A percentile compares a stretch with the other conserved stretches of the same genome.
phyloP scores from a whole-genome alignment of 257 asterid genomes.

The Vinca minor region DNA sequence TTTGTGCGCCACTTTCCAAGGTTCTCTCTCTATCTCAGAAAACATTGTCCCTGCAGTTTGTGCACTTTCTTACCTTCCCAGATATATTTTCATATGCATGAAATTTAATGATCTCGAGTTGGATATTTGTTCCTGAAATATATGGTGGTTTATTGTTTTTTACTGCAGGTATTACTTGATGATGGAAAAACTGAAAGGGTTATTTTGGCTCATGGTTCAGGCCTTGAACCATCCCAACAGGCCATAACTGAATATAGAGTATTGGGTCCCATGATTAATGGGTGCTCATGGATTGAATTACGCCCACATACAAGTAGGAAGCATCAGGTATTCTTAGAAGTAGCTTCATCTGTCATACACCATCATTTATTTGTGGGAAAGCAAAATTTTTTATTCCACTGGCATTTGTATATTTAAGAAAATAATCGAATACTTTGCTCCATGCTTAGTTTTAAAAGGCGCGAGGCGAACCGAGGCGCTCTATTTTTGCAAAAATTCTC shows the following conservation, averaged over 20 bases:
- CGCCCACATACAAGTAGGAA: constrained; percentile 67
- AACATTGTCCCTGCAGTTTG: neutral
- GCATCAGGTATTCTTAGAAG: constrained; percentile 58
- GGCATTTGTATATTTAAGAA: too few relatives aligned
- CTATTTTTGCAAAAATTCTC: too few relatives aligned
- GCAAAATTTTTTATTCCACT: neutral
- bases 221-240: constrained; percentile 78
- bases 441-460: too few relatives aligned
- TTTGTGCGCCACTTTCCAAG: constrained; percentile 73
- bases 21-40: constrained; percentile 23
- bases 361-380: neutral
- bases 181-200: constrained; percentile 84
- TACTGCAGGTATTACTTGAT: constrained; percentile 62
- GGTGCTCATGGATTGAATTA: constrained; percentile 93
- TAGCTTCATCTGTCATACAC: neutral
- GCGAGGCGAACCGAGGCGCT: too few relatives aligned
- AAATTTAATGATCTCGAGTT: neutral
- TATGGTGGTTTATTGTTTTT: constrained; percentile 5
- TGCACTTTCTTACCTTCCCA: neutral
- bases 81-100: neutral
- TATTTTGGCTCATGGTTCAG: constrained; percentile 60
- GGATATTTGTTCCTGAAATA: constrained; percentile 8
- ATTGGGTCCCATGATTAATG: constrained; percentile 85
- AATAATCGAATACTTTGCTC: neutral
- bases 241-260: constrained; percentile 81